phyloP scores from a whole-genome alignment of 345 rosid species.

The Anastatica hierochuntica region DNA sequence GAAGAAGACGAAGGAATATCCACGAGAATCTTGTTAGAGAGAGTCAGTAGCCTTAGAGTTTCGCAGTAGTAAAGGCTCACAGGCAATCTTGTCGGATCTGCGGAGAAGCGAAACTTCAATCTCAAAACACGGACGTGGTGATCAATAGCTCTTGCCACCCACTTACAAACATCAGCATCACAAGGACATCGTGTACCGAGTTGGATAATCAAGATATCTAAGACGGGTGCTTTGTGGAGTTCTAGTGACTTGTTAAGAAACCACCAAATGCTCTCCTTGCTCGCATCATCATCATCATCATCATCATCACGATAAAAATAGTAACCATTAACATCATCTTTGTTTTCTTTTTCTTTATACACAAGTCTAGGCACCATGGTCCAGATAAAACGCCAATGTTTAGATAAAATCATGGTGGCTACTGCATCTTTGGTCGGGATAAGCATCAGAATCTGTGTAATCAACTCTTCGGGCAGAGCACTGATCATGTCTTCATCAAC shows the following conservation, averaged over 20 bases:
- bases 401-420: background rate
- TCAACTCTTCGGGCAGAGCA: no score
- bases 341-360: no score
- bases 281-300: background rate
- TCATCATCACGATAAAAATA: no score
- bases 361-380: no score
- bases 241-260: background rate
- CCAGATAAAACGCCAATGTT: background rate
- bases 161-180: background rate
- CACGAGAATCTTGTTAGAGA: background rate
- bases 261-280: background rate
- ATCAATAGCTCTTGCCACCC: background rate
- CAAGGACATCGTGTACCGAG: background rate
- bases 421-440: background rate
- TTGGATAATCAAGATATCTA: background rate
- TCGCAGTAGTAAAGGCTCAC: background rate
- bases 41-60: background rate
- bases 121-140: background rate
- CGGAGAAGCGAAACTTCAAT: background rate
- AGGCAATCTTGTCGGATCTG: background rate
- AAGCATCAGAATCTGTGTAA: background rate
- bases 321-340: no score
- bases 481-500: no score
- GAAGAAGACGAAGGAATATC: background rate
- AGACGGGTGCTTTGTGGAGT: background rate